A percentile compares a stretch with the other conserved stretches of the same genome.
Evolutionary conservation across 352 stramenopile species (phyloP).

Genomic region (Phytophthora lateralis): DNA sequence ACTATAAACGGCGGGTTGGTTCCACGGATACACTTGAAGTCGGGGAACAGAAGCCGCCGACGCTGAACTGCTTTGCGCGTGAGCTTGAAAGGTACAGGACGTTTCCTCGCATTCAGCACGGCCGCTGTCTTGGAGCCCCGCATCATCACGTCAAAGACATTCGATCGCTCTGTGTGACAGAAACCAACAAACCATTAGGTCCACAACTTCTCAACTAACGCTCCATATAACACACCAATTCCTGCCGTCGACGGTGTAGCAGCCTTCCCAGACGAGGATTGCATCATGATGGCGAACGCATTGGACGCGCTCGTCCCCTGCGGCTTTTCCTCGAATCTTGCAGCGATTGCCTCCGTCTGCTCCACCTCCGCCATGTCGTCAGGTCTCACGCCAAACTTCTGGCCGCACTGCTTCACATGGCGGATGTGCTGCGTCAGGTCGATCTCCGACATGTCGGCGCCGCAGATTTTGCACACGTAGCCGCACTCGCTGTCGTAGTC

Average conservation of each 20-base stretch:
- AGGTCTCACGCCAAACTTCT: conserved; percentile 68
- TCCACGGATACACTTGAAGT: conserved; percentile 82
- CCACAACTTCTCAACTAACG: background rate
- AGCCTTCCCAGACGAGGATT: conserved; percentile 32
- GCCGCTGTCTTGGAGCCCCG: conserved; percentile 70
- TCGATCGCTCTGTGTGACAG: conserved; percentile 39
- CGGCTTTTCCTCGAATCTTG: conserved; percentile 12
- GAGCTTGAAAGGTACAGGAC: conserved; percentile 40
- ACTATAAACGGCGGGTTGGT: conserved; percentile 86
- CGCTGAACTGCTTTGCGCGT: conserved; percentile 27
- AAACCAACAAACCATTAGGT: conserved; percentile 4
- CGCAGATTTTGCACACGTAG: conserved; percentile 78
- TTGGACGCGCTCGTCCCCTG: conserved; percentile 23
- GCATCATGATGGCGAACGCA: conserved; percentile 69
- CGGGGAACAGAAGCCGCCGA: conserved; percentile 50
- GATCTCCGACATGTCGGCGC: conserved; percentile 47
- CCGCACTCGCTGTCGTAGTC: conserved; percentile 22
- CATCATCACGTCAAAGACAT: conserved; percentile 87
- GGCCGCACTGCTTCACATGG: conserved; percentile 81
- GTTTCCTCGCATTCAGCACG: conserved; percentile 42
- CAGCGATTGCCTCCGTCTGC: conserved; percentile 25
- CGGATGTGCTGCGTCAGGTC: conserved; percentile 56
- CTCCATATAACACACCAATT: conserved; percentile 17
- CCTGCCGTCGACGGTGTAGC: background rate
- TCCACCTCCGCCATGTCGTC: conserved; percentile 48